phyloP scores from a whole-genome alignment of 345 rosid genomes.

The Hypericum androsaemum region DNA sequence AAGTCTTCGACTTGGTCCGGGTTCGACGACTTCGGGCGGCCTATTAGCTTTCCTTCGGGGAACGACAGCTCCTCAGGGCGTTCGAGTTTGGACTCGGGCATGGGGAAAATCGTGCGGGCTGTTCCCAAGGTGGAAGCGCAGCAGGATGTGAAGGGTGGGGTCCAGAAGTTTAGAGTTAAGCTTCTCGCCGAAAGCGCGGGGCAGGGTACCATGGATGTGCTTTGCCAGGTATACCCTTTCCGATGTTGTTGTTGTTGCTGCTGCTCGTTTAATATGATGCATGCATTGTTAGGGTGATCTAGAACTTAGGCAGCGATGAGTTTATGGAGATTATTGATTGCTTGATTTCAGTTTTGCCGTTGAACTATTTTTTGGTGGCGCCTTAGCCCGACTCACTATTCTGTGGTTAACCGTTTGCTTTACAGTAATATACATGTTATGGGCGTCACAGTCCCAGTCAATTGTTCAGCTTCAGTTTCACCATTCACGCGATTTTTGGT shows the following conservation, averaged over 20 bases:
- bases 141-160: conserved; percentile 73
- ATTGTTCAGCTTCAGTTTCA: too few species aligned
- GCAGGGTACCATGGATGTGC: conserved; percentile 80
- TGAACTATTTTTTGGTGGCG: too few species aligned
- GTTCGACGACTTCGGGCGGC: conserved; percentile 91
- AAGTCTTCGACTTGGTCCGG: conserved; percentile 59
- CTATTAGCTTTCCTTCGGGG: conserved; percentile 49
- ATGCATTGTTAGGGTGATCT: not conserved
- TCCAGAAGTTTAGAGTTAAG: conserved; percentile 92
- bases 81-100: conserved; percentile 22
- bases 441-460: too few species aligned
- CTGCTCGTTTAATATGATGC: not conserved
- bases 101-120: conserved; percentile 78
- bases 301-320: too few species aligned
- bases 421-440: too few species aligned
- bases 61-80: conserved; percentile 34
- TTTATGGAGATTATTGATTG: too few species aligned
- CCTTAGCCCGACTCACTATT: too few species aligned
- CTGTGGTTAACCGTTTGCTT: too few species aligned
- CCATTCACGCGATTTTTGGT: too few species aligned
- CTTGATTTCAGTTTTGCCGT: too few species aligned
- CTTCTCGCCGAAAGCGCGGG: conserved; percentile 77
- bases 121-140: conserved; percentile 78
- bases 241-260: not conserved
- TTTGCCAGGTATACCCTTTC: conserved; percentile 59